Percentiles rank a stretch among this genome's conserved stretches.
Evolutionary conservation across 495 filamentous ascomycete species (phyloP).

Genomic region (Astrothelium macrocarpum): DNA sequence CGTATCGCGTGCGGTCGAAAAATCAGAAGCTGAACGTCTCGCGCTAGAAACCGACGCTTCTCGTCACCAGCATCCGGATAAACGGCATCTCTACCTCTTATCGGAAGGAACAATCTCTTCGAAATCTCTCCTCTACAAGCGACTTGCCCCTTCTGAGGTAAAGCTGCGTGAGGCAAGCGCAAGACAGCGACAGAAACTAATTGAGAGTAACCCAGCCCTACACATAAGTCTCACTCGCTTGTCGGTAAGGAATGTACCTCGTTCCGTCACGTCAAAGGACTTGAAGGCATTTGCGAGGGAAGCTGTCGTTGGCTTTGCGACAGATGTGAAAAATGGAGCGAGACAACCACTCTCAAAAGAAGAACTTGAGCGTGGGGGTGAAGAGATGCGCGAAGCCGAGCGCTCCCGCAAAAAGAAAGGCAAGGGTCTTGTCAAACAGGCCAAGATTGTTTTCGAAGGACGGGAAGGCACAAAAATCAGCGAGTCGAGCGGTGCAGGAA

Average conservation of each 20-base stretch:
- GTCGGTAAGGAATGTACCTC: conserved; percentile 87
- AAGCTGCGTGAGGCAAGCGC: conserved; percentile 79
- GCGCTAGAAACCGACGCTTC: conserved; percentile 54
- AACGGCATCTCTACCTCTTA: conserved; percentile 82
- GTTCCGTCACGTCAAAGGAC: conserved; percentile 72
- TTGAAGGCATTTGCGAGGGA: conserved; percentile 83
- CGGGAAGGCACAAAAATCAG: conserved; percentile 68
- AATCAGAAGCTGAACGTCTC: conserved; percentile 63
- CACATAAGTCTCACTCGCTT: conserved; percentile 87
- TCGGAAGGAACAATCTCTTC: conserved; percentile 71
- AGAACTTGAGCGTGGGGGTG: conserved; percentile 65
- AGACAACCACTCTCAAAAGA: conserved; percentile 77
- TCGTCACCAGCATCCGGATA: conserved; percentile 71
- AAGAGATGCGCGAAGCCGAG: conserved; percentile 72
- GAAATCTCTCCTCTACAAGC: conserved; percentile 61
- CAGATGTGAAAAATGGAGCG: conserved; percentile 65
- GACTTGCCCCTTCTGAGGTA: conserved; percentile 68
- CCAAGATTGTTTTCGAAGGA: conserved; percentile 89
- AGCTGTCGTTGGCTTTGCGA: conserved; percentile 86
- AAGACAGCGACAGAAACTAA: conserved; percentile 79
- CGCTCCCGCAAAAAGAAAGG: conserved; percentile 64
- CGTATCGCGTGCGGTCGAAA: conserved; percentile 72
- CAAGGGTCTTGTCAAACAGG: conserved; percentile 90
- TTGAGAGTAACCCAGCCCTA: conserved; percentile 80
- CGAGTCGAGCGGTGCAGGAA: conserved; percentile 62